phyloP scores from a whole-genome alignment of 805 yeast species.

The Teunomyces kruisii region DNA sequence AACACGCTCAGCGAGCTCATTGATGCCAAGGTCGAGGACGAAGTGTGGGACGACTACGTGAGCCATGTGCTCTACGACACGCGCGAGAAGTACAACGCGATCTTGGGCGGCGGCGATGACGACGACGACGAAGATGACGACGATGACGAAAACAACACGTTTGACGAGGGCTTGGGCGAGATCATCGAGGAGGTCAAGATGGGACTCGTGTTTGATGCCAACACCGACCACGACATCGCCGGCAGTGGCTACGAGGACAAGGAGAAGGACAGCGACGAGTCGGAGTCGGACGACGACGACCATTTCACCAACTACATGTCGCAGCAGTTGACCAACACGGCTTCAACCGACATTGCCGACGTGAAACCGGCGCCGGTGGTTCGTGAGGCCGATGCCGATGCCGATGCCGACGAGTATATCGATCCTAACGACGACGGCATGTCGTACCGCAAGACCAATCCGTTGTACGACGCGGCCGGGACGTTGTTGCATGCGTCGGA shows the following conservation, averaged over 20 bases:
- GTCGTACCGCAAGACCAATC: conserved; percentile 64
- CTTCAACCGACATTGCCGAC: conserved; percentile 42
- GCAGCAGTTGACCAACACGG: conserved; percentile 63
- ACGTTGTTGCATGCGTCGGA: conserved; percentile 6
- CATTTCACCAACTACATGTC: conserved; percentile 75
- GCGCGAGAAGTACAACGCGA: conserved; percentile 90
- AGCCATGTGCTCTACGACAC: conserved; percentile 81
- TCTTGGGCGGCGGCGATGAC: conserved; percentile 76
- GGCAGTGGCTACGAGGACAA: conserved; percentile 31
- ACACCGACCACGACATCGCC: conserved; percentile 27
- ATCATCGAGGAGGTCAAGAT: conserved; percentile 36
- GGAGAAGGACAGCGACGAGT: conserved; percentile 34
- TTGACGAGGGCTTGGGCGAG: conserved; percentile 39
- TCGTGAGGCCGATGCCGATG: too few relatives aligned
- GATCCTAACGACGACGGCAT: conserved; percentile 84
- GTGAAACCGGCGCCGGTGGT: conserved; percentile 30
- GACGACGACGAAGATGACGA: conserved; percentile 41
- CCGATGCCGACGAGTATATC: conserved; percentile 61
- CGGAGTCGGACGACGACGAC: conserved; percentile 46
- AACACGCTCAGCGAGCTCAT: conserved; percentile 37
- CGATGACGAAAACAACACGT: conserved; percentile 24
- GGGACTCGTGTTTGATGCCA: conserved; percentile 30
- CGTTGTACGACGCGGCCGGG: conserved; percentile 51
- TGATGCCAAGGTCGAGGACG: conserved; percentile 38
- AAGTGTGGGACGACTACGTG: conserved; percentile 79